These are phyloP conservation scores for Cyathus striatus DNA, from an alignment of 768 basidiomycete species.

Conservation along the genomic window DNA sequence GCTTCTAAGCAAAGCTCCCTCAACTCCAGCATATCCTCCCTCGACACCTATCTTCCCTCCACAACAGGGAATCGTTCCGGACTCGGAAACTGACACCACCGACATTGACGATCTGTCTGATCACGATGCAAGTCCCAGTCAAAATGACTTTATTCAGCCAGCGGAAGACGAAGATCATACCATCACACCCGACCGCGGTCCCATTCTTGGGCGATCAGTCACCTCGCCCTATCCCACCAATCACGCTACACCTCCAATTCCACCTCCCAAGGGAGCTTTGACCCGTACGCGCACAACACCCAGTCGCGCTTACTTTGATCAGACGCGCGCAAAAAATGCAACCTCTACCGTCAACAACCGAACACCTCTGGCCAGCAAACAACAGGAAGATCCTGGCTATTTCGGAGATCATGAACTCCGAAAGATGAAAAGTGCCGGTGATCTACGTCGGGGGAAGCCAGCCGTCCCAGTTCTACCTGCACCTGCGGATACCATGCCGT, in stretches of 20 bases:
- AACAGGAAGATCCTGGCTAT: slow-evolving; percentile 35
- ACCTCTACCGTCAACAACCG: slow-evolving; percentile 17
- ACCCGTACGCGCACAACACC: slow-evolving; percentile 73
- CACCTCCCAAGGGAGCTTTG: slow-evolving; percentile 40
- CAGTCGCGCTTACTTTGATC: slow-evolving; percentile 48
- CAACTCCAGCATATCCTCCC: slow-evolving; percentile 59
- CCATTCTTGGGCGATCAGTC: slow-evolving; percentile 44
- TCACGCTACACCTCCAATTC: slow-evolving; percentile 15
- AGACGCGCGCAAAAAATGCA: slow-evolving; percentile 29
- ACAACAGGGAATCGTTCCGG: slow-evolving; percentile 27
- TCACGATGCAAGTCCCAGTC: slow-evolving; percentile 39
- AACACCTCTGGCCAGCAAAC: slow-evolving; percentile 10
- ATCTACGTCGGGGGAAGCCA: slow-evolving; percentile 50
- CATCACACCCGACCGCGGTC: slow-evolving; percentile 59
- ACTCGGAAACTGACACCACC: slow-evolving; percentile 37
- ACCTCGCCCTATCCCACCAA: slow-evolving; percentile 40
- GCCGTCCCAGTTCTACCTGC: slow-evolving; percentile 21
- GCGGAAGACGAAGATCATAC: slow-evolving; percentile 72
- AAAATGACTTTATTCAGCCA: slow-evolving; percentile 21
- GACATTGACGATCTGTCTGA: slow-evolving; percentile 62
- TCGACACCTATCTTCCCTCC: slow-evolving; percentile 58
- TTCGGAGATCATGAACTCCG: slow-evolving; percentile 58
- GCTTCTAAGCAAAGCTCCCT: slow-evolving; percentile 59
- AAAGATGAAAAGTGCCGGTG: slow-evolving; percentile 86
- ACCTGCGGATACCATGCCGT: slow-evolving; percentile 17